Evolutionary conservation across 2,329 filamentous ascomycete genomes (phyloP).

Genomic region (Aspergillus bombycis): DNA sequence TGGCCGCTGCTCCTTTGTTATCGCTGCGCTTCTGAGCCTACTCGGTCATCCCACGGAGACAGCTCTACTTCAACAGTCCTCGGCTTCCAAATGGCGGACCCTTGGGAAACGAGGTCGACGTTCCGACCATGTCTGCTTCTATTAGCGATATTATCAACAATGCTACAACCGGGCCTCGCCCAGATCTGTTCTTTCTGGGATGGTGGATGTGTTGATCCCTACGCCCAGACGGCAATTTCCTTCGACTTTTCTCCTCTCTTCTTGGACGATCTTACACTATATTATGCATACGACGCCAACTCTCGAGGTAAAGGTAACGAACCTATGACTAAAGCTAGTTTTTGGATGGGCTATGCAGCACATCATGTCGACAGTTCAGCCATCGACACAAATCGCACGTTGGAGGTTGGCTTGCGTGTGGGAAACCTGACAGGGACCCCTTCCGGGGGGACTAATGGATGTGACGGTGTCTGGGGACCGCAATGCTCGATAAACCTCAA

Average conservation of each 20-base stretch:
- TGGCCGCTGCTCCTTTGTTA: constrained; percentile 20
- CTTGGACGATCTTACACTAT: constrained; percentile 35
- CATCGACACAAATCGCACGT: constrained; percentile 38
- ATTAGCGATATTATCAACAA: constrained; percentile 23
- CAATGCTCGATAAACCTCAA: constrained; percentile 38
- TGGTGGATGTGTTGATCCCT: constrained; percentile 39
- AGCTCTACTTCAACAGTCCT: constrained; percentile 8
- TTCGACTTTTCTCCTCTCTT: constrained; percentile 41
- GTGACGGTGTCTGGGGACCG: constrained; percentile 41
- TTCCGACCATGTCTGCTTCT: constrained; percentile 22
- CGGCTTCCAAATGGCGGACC: constrained; percentile 24
- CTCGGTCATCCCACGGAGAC: constrained; percentile 25
- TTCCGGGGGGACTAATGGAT: constrained; percentile 39
- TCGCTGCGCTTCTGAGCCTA: constrained; percentile 27
- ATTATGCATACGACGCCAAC: constrained; percentile 40
- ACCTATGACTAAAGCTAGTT: constrained; percentile 41
- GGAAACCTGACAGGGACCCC: constrained; percentile 42
- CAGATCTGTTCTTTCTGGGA: constrained; percentile 42
- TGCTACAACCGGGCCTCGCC: constrained; percentile 27
- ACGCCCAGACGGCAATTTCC: constrained; percentile 40
- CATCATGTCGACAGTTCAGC: constrained; percentile 29
- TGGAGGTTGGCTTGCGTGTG: constrained; percentile 40
- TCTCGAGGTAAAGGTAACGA: constrained; percentile 33
- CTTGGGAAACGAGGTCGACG: constrained; percentile 14
- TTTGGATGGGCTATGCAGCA: constrained; percentile 40